Base-by-base conservation (phyloP, 2,329 filamentous ascomycete species). In the Arthrobotrys musiformis region DNA sequence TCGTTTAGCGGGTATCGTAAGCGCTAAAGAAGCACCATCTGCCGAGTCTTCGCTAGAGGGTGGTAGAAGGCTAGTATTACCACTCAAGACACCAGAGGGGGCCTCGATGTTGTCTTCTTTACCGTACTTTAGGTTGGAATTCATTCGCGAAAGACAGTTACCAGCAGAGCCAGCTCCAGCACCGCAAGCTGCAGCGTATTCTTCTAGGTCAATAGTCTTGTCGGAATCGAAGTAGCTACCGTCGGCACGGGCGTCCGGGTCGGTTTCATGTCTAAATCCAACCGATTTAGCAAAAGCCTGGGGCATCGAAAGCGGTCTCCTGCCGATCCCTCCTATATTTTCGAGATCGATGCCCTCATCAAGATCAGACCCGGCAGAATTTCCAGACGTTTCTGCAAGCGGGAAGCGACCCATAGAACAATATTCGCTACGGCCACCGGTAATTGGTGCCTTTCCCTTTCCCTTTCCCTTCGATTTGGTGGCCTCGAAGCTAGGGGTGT, bases 131-230 rank as follows among this genome's bases (percentile, higher is more conserved):
- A 13, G 26, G 1, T 24, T 17, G 73, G 58, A 28, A 63, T 17
- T 15, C n/a, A 33, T 35, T n/a, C n/a, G 42, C 4, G 44, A 22
- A 17, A 70, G 44, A 40, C 56, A 70, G 4, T 50, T 24, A 3
- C 33, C 50, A 22, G 58, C 37, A 7, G 37, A 6, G 33, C 26
- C 44, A 11, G 61, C 40, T 4, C 30, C 30, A 15, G 46, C 44
- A 42, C 60, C 42, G 17, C 15, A 58, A 28, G 66, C 50, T 13
- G 60, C 58, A 26, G 17, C 13, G 11, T 66, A 67, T 2, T 56
- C 66, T 46, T 67, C 73, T 11, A 70, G 40, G 17, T 76, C 72
- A 46, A 77, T 67, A 1, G 73, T 77, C 1, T 68, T 66, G 17
- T 77, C 73, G 15, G 73, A 77, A 13, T 67, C 73, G 26, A 46